A percentile compares a stretch with the other conserved stretches of the same genome.
Evolutionary conservation across 192 early-diverging fungal genomes (phyloP).

Genomic region (Coemansia sp.): DNA sequence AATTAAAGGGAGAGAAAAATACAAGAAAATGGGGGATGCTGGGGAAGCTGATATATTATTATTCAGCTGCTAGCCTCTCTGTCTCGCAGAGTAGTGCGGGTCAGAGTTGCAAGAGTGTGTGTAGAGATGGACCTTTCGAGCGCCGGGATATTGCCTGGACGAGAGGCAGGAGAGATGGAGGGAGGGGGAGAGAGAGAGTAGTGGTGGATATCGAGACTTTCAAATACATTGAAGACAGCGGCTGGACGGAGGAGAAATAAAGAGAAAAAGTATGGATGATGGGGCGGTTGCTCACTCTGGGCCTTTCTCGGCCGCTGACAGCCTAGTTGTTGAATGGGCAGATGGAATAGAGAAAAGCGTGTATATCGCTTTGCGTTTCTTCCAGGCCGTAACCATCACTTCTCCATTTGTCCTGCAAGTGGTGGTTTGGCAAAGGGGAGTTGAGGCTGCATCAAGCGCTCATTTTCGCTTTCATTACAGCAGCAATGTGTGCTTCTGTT

Average conservation of each 20-base stretch:
- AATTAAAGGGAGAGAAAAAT: background rate
- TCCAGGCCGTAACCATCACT: no score
- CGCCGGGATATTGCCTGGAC: background rate
- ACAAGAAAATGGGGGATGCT: no score
- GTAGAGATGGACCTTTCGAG: background rate
- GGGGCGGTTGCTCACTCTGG: background rate
- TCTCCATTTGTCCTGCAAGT: background rate
- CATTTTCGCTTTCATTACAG: background rate
- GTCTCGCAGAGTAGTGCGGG: background rate
- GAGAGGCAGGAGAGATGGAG: background rate
- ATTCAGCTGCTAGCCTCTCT: slow-evolving; percentile 4
- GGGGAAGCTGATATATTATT: background rate
- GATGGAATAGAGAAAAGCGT: no score
- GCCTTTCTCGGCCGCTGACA: background rate
- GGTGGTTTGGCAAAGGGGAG: background rate
- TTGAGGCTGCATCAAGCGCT: background rate
- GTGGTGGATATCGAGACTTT: background rate
- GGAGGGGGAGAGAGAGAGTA: background rate
- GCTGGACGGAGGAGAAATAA: background rate
- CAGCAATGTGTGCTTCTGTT: slow-evolving; percentile 1
- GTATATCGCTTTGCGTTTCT: no score
- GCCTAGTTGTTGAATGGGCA: background rate
- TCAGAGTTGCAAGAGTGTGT: background rate
- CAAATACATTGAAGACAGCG: background rate
- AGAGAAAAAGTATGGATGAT: background rate